Evolutionary conservation across 2,329 filamentous ascomycete species (phyloP).

Genomic region (Claviceps sp.): DNA sequence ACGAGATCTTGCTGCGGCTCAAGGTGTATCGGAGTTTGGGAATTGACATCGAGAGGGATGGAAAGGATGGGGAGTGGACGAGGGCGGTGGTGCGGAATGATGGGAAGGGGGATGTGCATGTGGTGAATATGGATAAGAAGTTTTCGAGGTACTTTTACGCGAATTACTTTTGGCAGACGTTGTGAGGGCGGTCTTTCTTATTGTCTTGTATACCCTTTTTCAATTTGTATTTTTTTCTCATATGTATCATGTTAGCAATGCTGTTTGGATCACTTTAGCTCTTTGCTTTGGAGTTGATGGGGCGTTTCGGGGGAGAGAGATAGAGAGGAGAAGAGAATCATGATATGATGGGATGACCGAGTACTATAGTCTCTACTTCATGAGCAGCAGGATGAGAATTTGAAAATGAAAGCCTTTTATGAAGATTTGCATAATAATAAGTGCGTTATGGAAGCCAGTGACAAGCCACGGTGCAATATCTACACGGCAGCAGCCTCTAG

Average conservation of each 20-base stretch:
- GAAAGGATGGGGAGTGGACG: slow-evolving; percentile 62
- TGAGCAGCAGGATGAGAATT: neutral
- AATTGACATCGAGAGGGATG: slow-evolving; percentile 73
- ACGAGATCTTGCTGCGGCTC: slow-evolving; percentile 59
- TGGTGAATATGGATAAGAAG: slow-evolving; percentile 87
- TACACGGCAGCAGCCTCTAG: too few species aligned
- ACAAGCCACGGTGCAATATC: too few species aligned
- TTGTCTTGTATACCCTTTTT: neutral
- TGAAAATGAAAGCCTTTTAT: too few species aligned
- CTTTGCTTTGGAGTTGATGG: neutral
- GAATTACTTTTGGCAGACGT: slow-evolving; percentile 88
- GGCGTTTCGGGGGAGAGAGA: neutral
- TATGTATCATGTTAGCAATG: neutral
- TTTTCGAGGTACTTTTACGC: slow-evolving; percentile 87
- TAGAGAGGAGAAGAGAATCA: neutral
- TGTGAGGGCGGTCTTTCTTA: slow-evolving; percentile 32
- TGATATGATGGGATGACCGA: neutral
- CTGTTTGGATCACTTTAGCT: neutral
- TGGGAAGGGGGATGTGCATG: slow-evolving; percentile 80
- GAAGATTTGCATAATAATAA: too few species aligned
- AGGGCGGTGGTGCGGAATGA: slow-evolving; percentile 78
- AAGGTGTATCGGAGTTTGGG: slow-evolving; percentile 86
- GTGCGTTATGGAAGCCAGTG: too few species aligned
- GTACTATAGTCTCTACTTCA: neutral
- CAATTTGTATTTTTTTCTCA: neutral